Evolutionary conservation across 768 basidiomycete species (phyloP).

Genomic region (Naematelia encephala): DNA sequence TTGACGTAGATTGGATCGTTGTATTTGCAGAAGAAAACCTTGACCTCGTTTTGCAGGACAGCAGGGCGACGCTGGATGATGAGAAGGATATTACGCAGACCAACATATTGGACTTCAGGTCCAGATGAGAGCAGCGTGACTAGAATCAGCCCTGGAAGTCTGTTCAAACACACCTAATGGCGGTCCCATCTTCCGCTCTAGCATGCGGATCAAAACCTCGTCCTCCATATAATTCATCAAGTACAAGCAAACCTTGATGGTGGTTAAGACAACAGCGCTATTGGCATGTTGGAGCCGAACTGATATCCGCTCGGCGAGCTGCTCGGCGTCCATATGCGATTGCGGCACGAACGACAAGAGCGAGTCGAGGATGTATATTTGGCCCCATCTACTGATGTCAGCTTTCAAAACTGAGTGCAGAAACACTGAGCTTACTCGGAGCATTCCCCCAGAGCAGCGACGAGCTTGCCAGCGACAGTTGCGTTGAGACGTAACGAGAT

Average conservation of each 20-base stretch:
- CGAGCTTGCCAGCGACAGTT: conserved; percentile 79
- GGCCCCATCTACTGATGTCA: conserved; percentile 74
- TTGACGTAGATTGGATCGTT: conserved; percentile 99
- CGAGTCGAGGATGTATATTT: conserved; percentile 95
- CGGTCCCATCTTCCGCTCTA: conserved; percentile 97
- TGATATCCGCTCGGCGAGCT: conserved; percentile 92
- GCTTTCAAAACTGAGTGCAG: neutral
- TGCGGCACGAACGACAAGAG: conserved; percentile 92
- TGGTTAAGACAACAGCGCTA: conserved; percentile 97
- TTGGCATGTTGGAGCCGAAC: conserved; percentile 96
- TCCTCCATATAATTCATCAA: conserved; percentile 99
- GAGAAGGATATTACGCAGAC: conserved; percentile 89
- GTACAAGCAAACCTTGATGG: conserved; percentile 90
- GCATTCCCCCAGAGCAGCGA: conserved; percentile 87
- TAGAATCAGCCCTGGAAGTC: conserved; percentile 46
- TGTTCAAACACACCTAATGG: conserved; percentile 68
- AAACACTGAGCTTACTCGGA: conserved; percentile 92
- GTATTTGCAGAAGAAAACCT: conserved; percentile 99
- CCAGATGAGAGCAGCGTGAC: conserved; percentile 95
- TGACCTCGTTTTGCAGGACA: conserved; percentile 93
- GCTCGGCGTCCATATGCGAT: conserved; percentile 77
- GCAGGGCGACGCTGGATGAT: conserved; percentile 92
- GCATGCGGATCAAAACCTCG: conserved; percentile 74
- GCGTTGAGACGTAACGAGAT: conserved; percentile 88
- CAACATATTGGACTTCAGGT: conserved; percentile 97